Conservation (phyloP, 345 rosid species). For the Kernera saxatilis region DNA sequence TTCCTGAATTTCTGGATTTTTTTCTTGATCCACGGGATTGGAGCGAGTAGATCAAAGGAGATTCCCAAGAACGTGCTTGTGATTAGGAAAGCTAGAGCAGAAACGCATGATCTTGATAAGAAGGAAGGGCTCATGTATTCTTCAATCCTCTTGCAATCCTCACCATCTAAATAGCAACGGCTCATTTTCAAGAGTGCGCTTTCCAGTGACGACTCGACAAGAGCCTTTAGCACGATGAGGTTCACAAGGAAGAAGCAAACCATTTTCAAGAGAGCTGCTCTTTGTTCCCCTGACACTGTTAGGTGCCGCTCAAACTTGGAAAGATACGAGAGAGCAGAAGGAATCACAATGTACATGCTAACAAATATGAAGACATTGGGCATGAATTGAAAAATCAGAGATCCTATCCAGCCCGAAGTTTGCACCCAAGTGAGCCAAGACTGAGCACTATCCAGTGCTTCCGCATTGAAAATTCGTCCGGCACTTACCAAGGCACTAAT, state of each 20-base stretch:
- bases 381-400: slow-evolving; percentile 81
- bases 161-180: slow-evolving; percentile 91
- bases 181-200: slow-evolving; percentile 82
- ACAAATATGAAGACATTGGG: slow-evolving; percentile 87
- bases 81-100: slow-evolving; percentile 90
- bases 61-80: slow-evolving; percentile 91
- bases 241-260: slow-evolving; percentile 98
- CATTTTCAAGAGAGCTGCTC: slow-evolving; percentile 95
- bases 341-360: slow-evolving; percentile 92
- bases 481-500: slow-evolving; percentile 80
- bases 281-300: slow-evolving; percentile 87
- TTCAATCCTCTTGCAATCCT: slow-evolving; percentile 96
- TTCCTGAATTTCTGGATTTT: slow-evolving; percentile 76
- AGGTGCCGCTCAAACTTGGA: slow-evolving; percentile 91
- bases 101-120: slow-evolving; percentile 85
- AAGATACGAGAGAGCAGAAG: slow-evolving; percentile 83
- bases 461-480: slow-evolving; percentile 80
- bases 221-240: slow-evolving; percentile 76
- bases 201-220: slow-evolving; percentile 89
- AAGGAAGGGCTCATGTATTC: slow-evolving; percentile 94
- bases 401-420: slow-evolving; percentile 90
- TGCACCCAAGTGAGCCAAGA: slow-evolving; percentile 92
- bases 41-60: slow-evolving; percentile 85
- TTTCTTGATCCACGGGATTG: slow-evolving; percentile 96
- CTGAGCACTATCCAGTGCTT: slow-evolving; percentile 90